Conservation (phyloP, 202 grass and related monocot genomes). For the Setaria italica region DNA sequence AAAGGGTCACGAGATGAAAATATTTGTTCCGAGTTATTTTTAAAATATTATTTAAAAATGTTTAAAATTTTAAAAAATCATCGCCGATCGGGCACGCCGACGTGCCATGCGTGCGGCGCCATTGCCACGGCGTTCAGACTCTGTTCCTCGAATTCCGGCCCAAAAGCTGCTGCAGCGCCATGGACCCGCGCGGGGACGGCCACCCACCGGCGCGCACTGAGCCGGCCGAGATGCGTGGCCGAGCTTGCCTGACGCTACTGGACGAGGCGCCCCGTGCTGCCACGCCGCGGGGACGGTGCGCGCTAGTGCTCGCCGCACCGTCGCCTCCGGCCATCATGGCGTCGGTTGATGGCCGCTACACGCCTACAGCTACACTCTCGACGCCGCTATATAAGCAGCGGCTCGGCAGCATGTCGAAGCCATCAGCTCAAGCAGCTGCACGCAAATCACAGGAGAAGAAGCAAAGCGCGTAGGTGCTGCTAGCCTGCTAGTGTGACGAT, state of each 20-base stretch:
- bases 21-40: too few relatives aligned
- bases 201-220: slow-evolving; percentile 33
- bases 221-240: slow-evolving; percentile 5
- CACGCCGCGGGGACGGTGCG: slow-evolving; percentile 32
- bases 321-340: slow-evolving; percentile 32
- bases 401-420: slow-evolving; percentile 7
- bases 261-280: neutral
- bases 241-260: slow-evolving; percentile 33
- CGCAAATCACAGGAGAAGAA: neutral
- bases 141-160: neutral
- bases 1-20: too few relatives aligned
- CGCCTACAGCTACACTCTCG: neutral
- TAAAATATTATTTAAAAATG: too few relatives aligned
- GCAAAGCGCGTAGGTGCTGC: neutral
- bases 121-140: slow-evolving; percentile 7
- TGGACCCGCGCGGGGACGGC: neutral
- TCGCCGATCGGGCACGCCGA: neutral
- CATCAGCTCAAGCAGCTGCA: neutral
- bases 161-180: neutral
- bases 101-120: neutral
- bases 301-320: slow-evolving; percentile 47
- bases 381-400: slow-evolving; percentile 37
- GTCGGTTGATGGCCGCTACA: neutral
- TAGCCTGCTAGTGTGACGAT: neutral
- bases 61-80: too few relatives aligned